Evolutionary conservation across 192 early-diverging fungal species (phyloP).

Genomic region (Gaertneriomyces semiglobifer): DNA sequence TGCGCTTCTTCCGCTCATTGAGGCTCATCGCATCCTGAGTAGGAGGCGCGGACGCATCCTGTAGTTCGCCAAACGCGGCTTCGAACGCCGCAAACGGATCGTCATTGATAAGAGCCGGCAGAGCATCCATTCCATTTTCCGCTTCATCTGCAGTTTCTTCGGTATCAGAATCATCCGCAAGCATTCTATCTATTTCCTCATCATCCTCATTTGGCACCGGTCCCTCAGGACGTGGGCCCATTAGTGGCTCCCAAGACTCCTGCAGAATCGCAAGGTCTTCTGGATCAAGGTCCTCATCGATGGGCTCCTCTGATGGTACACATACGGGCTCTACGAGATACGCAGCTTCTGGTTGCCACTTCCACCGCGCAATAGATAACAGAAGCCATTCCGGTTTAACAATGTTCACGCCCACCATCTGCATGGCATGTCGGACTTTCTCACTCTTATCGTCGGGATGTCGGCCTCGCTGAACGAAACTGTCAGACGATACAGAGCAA

Average conservation of each 20-base stretch:
- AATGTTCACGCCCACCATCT: conserved; percentile 43
- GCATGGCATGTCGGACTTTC: conserved; percentile 59
- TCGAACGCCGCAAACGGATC: conserved; percentile 10
- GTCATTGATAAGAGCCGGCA: neutral
- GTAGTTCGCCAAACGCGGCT: conserved; percentile 16
- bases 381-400: conserved; percentile 65
- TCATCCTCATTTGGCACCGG: conserved; percentile 6
- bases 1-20: too few species aligned
- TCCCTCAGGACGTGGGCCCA: neutral
- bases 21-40: too few species aligned
- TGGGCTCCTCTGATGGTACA: conserved; percentile 1
- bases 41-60: neutral
- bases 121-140: conserved; percentile 7
- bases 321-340: conserved; percentile 53
- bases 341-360: conserved; percentile 59
- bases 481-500: neutral
- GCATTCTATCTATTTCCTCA: conserved; percentile 18
- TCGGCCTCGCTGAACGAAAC: neutral
- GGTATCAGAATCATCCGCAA: conserved; percentile 8
- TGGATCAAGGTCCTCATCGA: conserved; percentile 12
- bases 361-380: conserved; percentile 70
- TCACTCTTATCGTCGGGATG: neutral
- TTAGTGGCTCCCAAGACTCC: conserved; percentile 18
- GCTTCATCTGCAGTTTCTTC: conserved; percentile 17
- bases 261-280: conserved; percentile 17